Percentiles rank a stretch among this genome's conserved stretches.
Evolutionary conservation across 768 basidiomycete species (phyloP).

Genomic region (Pilatotrama ljubarskyi): DNA sequence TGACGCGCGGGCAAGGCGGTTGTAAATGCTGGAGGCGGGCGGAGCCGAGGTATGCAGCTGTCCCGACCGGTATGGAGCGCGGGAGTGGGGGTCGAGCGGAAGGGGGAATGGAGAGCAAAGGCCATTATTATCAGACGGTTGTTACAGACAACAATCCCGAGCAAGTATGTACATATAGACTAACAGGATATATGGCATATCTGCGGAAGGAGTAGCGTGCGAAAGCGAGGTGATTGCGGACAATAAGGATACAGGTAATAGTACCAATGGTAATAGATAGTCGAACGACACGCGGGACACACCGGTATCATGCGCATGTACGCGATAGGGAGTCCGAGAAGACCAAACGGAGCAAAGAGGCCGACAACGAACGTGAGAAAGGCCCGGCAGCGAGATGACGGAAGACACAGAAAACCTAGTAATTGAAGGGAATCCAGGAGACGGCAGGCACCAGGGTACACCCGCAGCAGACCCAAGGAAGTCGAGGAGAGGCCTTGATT

Average conservation of each 20-base stretch:
- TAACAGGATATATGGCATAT: neutral
- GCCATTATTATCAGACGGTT: constrained; percentile 4
- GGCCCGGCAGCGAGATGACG: neutral
- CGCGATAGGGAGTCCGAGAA: neutral
- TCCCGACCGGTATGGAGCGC: neutral
- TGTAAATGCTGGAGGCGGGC: too few species aligned
- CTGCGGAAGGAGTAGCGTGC: constrained; percentile 1
- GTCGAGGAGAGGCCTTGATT: neutral
- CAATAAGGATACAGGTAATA: constrained; percentile 13
- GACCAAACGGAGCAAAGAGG: neutral
- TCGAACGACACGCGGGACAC: neutral
- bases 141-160: constrained; percentile 15
- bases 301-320: neutral
- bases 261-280: neutral
- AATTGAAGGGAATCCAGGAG: neutral
- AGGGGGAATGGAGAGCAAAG: neutral
- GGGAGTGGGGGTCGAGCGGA: too few species aligned
- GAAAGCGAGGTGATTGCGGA: constrained; percentile 5
- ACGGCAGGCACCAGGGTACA: neutral
- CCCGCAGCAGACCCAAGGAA: neutral
- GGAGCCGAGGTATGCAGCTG: too few species aligned
- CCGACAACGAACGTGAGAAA: neutral
- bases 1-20: too few species aligned
- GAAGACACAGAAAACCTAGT: neutral
- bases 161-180: constrained; percentile 4